Evolutionary conservation across 768 basidiomycete species (phyloP).

Genomic region (Hemileccinum rubropunctum): DNA sequence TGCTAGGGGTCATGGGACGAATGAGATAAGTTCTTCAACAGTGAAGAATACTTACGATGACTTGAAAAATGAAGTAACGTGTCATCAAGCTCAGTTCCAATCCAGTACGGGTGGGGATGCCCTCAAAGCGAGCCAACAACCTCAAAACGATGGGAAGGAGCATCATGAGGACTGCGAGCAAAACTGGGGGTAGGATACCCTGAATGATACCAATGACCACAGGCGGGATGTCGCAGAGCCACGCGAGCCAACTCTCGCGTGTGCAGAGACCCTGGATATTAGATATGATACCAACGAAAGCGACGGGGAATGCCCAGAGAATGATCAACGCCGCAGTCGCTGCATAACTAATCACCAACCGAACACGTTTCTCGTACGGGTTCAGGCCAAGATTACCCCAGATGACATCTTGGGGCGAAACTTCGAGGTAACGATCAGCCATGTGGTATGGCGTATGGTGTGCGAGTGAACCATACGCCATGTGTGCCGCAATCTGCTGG

Average conservation of each 20-base stretch:
- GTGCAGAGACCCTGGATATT: constrained; percentile 72
- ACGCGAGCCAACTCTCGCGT: constrained; percentile 68
- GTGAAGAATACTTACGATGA: constrained; percentile 58
- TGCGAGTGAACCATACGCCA: constrained; percentile 70
- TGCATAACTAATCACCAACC: constrained; percentile 66
- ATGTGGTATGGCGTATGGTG: constrained; percentile 86
- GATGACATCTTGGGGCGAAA: constrained; percentile 85
- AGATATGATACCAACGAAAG: constrained; percentile 83
- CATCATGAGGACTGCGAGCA: constrained; percentile 90
- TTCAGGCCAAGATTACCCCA: constrained; percentile 90
- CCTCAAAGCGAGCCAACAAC: constrained; percentile 80
- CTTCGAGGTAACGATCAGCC: constrained; percentile 72
- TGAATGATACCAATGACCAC: constrained; percentile 77
- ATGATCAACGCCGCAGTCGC: constrained; percentile 79
- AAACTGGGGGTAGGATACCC: constrained; percentile 85
- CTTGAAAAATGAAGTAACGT: constrained; percentile 89
- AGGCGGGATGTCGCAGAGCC: constrained; percentile 72
- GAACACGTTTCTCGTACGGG: constrained; percentile 78
- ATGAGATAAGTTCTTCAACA: background rate
- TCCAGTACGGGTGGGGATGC: constrained; percentile 79
- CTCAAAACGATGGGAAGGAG: constrained; percentile 82
- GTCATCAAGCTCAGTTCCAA: constrained; percentile 92
- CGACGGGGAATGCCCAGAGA: constrained; percentile 85
- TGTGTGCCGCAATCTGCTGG: constrained; percentile 88
- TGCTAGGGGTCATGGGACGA: constrained; percentile 49